Evolutionary conservation across 306 rosid genomes (phyloP).

Genomic region (Ceratonia siliqua): DNA sequence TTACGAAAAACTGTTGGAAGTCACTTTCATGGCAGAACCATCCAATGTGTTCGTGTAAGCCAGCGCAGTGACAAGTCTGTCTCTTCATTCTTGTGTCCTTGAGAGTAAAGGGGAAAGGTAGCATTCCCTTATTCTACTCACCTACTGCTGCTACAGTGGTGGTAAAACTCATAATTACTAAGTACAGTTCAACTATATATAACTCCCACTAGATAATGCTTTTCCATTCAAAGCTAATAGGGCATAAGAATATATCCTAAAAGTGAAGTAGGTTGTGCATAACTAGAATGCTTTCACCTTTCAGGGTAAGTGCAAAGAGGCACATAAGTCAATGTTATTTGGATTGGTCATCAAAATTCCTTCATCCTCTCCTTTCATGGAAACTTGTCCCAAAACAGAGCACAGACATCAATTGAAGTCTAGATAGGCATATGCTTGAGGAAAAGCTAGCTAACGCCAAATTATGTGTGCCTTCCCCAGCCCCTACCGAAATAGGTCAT

Average conservation of each 20-base stretch:
- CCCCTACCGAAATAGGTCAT: constrained; percentile 26
- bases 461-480: constrained; percentile 21
- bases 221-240: neutral
- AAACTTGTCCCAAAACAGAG: constrained; percentile 11
- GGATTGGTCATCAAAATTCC: constrained; percentile 31
- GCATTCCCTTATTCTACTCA: neutral
- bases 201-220: constrained; percentile 19
- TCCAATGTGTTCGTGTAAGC: neutral
- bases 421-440: constrained; percentile 27
- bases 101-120: neutral
- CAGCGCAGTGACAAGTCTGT: neutral
- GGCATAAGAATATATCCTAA: constrained; percentile 39
- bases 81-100: neutral
- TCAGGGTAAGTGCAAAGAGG: constrained; percentile 24
- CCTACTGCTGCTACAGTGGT: constrained; percentile 5
- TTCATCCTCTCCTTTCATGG: constrained; percentile 11
- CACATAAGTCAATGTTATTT: neutral
- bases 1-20: neutral
- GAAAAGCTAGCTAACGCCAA: constrained; percentile 34
- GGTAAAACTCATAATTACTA: constrained; percentile 17
- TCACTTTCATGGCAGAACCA: constrained; percentile 23
- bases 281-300: constrained; percentile 18
- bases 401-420: constrained; percentile 23
- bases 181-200: neutral
- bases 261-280: constrained; percentile 28